Conservation (phyloP, 768 basidiomycete species). For the Collybiopsis confluens region DNA sequence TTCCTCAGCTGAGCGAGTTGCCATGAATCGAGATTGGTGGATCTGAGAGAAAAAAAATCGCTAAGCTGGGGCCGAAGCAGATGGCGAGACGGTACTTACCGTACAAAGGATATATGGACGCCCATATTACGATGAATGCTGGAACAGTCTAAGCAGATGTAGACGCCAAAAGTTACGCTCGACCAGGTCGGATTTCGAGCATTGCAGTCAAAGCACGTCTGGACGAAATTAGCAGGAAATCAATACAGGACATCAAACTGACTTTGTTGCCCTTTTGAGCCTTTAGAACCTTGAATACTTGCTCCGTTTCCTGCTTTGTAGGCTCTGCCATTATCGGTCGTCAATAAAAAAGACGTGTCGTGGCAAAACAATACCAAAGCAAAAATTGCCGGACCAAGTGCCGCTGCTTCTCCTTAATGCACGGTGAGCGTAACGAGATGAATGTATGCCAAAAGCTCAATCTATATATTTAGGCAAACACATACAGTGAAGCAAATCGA, state of each 20-base stretch:
- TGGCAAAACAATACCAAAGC: neutral
- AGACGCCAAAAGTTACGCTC: constrained; percentile 92
- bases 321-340: constrained; percentile 60
- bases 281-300: constrained; percentile 83
- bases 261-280: constrained; percentile 67
- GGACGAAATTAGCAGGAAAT: neutral
- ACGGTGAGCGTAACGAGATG: too few species aligned
- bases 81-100: constrained; percentile 45
- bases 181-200: constrained; percentile 98
- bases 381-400: too few species aligned
- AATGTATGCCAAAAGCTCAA: too few species aligned
- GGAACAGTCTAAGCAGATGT: constrained; percentile 97
- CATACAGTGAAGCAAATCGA: constrained; percentile 21
- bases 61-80: neutral
- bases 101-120: constrained; percentile 95
- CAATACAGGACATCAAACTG: too few species aligned
- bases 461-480: too few species aligned
- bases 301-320: constrained; percentile 82
- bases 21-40: constrained; percentile 96
- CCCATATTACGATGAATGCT: constrained; percentile 94
- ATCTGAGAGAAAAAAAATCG: constrained; percentile 43
- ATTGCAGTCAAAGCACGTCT: constrained; percentile 90
- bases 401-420: too few species aligned
- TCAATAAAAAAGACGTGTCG: neutral
- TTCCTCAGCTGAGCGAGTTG: constrained; percentile 84